phyloP scores from a whole-genome alignment of 1,284 basidiomycete genomes.

The Stygiomarasmius scandens region DNA sequence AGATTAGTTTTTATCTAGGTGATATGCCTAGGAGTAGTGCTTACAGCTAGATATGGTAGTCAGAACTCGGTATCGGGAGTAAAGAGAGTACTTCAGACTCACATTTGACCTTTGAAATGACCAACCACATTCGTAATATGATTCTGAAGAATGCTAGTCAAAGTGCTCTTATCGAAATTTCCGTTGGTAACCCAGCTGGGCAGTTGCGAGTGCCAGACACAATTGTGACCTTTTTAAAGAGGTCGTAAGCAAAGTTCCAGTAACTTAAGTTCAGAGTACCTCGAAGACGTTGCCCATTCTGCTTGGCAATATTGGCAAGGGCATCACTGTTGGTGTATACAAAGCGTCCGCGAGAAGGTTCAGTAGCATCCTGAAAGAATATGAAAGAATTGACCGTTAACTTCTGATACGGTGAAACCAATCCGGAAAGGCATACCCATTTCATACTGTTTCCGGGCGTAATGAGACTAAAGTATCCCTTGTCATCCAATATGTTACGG shows the following conservation, averaged over 20 bases:
- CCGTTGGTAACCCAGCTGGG: constrained; percentile 52
- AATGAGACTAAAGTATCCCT: constrained; percentile 48
- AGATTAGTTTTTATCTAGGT: background rate
- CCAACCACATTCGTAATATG: constrained; percentile 50
- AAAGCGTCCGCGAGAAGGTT: constrained; percentile 51
- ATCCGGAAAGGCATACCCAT: constrained; percentile 44
- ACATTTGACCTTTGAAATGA: constrained; percentile 55
- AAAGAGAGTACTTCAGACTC: constrained; percentile 28
- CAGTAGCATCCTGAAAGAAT: constrained; percentile 48
- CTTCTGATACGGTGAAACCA: background rate
- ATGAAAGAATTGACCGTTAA: too few relatives aligned
- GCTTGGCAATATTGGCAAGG: constrained; percentile 47
- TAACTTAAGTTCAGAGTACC: too few relatives aligned
- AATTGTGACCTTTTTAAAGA: too few relatives aligned
- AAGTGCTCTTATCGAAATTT: constrained; percentile 43
- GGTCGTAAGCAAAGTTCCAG: too few relatives aligned
- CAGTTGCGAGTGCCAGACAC: constrained; percentile 47
- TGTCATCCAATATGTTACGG: constrained; percentile 42
- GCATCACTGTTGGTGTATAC: constrained; percentile 48
- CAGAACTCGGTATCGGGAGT: too few relatives aligned
- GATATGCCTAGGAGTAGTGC: constrained; percentile 13
- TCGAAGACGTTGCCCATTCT: constrained; percentile 44
- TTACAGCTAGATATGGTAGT: constrained; percentile 23
- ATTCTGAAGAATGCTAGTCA: constrained; percentile 46
- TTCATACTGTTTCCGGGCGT: constrained; percentile 61